Evolutionary conservation across 2,329 filamentous ascomycete species (phyloP), one percentile per base, ranked within the genome.

Genomic region (Colletotrichum sp.): DNA sequence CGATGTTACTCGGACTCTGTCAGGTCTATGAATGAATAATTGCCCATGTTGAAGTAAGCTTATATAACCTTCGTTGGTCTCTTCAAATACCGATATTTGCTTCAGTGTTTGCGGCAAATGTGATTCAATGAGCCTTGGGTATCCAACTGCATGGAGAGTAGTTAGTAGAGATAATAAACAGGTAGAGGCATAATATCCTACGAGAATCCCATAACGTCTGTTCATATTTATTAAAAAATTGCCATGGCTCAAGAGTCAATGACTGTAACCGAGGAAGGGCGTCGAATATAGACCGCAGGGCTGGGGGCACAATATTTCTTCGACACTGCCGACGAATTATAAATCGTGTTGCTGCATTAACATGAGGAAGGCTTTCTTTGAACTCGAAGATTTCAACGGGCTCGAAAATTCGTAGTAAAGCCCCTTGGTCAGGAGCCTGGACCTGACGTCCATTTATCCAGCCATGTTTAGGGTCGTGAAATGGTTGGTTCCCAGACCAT

Each of bases 301-400:
- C 30, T 7, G 0, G 1, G 10, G 75, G 67, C 36, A 15, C 30
- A 78, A 84, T 24, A 15, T 61, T 74, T 77, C 81, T 81, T 21
- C 84, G 81, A 63, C 84, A 69, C 70, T 85, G 81, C 79, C 83
- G 83, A 77, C 82, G 81, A 21, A 85, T 78, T 30, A 83, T 73
- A 43, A 85, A 75, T 66, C 77, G 58, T 4, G 82, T 84, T 52
- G 84, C 82, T 36, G 71, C 80, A 5, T 80, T 16, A 36, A 84
- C 80, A 60, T 21, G 72, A 69, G 81, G 81, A 7, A 81, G 68
- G 6, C 6, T n/a, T 60, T 79, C 55, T 34, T 2, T 34, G n/a
- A n/a, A n/a, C n/a, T n/a, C n/a, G n/a, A n/a, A n/a, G n/a, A n/a
- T n/a, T n/a, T n/a, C n/a, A n/a, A n/a, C n/a, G n/a, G n/a, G 32